Evolutionary conservation across 129 eudicot genomes (phyloP).

Genomic region (Tagetes patula): DNA sequence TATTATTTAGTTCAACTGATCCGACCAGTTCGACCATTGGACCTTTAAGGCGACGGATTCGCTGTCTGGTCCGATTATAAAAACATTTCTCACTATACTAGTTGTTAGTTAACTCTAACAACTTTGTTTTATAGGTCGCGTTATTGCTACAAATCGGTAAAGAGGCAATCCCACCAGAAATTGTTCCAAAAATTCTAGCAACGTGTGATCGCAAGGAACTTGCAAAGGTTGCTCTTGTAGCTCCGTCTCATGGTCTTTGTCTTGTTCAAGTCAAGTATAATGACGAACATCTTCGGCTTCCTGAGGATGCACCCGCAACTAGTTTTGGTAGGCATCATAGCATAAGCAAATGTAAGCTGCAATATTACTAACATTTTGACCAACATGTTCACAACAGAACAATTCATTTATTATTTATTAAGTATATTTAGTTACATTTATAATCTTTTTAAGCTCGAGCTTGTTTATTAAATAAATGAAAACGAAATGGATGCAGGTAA

Average conservation of each 20-base stretch:
- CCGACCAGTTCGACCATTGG: too few species aligned
- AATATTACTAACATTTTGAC: conserved; percentile 32
- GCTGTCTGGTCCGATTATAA: too few species aligned
- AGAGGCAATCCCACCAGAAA: conserved; percentile 77
- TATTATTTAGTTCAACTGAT: too few species aligned
- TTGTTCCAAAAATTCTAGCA: conserved; percentile 63
- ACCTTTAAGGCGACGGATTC: too few species aligned
- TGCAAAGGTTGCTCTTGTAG: conserved; percentile 60
- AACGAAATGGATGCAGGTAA: conserved; percentile 70
- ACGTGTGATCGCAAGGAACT: conserved; percentile 77
- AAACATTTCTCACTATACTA: too few species aligned
- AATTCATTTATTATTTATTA: too few species aligned
- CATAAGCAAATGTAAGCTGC: conserved; percentile 70
- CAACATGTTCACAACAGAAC: too few species aligned
- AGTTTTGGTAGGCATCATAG: conserved; percentile 76
- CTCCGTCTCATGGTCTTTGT: conserved; percentile 81
- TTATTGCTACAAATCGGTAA: conserved; percentile 83
- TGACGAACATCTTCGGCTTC: conserved; percentile 63
- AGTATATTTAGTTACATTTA: too few species aligned
- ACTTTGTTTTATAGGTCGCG: conserved; percentile 52
- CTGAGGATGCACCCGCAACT: conserved; percentile 52
- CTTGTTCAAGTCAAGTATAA: conserved; percentile 61
- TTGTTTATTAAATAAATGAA: conserved; percentile 7
- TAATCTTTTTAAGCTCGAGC: too few species aligned
- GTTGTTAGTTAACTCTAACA: too few species aligned